Percentiles rank a stretch among this genome's conserved stretches.
phyloP scores from a whole-genome alignment of 257 asterid genomes.

The Verbena officinalis region DNA sequence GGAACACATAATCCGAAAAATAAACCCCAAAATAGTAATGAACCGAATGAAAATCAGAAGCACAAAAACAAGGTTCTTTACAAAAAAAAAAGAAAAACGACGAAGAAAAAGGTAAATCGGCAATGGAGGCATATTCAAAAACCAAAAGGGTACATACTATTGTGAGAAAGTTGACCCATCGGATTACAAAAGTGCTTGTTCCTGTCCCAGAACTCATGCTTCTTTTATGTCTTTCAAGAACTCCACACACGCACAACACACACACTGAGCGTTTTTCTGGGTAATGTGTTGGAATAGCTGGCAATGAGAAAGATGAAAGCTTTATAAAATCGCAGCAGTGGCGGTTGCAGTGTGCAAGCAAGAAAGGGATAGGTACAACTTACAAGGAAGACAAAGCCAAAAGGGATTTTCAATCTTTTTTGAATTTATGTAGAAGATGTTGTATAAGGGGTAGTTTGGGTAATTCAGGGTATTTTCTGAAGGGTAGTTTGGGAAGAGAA shows the following conservation, averaged over 20 bases:
- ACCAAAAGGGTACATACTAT: conserved; percentile 50
- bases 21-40: background rate
- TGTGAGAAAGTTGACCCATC: conserved; percentile 88
- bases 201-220: conserved; percentile 67
- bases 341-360: conserved; percentile 37
- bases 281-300: background rate
- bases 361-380: conserved; percentile 26
- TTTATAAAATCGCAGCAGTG: conserved; percentile 23
- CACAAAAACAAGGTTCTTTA: conserved; percentile 15
- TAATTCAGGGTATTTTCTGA: background rate
- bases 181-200: conserved; percentile 81
- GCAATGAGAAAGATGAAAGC: conserved; percentile 15
- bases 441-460: conserved; percentile 28
- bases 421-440: background rate
- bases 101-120: background rate
- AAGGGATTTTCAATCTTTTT: conserved; percentile 19
- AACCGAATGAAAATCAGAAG: conserved; percentile 2
- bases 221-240: conserved; percentile 22
- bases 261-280: background rate
- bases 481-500: conserved; percentile 37
- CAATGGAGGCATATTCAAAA: conserved; percentile 25
- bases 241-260: conserved; percentile 23
- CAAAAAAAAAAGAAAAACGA: background rate
- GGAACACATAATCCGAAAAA: background rate
- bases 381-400: conserved; percentile 5